A percentile compares a stretch with the other conserved stretches of the same genome.
Conservation (phyloP, 176 grass and related monocot species). For the Musa itinerans region DNA sequence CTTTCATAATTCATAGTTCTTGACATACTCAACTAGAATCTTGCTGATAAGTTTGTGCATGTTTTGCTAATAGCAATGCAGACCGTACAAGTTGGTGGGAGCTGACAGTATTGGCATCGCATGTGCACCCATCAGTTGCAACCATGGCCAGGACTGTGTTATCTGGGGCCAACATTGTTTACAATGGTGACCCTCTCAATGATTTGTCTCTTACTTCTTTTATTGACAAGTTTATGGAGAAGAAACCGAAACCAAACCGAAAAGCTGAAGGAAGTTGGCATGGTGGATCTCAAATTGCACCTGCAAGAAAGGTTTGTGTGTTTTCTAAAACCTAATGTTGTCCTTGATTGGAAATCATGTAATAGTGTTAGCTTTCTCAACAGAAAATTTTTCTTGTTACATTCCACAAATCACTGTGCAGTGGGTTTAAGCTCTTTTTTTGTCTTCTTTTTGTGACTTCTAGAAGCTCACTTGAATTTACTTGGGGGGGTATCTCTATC, state of each 20-base stretch:
- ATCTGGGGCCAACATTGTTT: constrained; percentile 81
- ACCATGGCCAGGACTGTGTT: constrained; percentile 81
- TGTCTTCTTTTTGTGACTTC: too few relatives aligned
- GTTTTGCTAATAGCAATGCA: constrained; percentile 53
- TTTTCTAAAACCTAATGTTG: neutral
- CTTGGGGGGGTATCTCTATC: too few relatives aligned
- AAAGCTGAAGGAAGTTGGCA: constrained; percentile 84
- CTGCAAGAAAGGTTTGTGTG: constrained; percentile 57
- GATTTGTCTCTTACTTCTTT: constrained; percentile 77
- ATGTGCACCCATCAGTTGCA: constrained; percentile 92
- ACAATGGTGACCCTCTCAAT: constrained; percentile 73
- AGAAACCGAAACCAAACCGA: constrained; percentile 73
- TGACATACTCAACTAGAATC: too few relatives aligned
- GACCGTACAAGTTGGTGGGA: constrained; percentile 82
- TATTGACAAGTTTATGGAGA: constrained; percentile 97
- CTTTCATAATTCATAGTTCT: too few relatives aligned
- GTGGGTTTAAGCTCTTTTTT: too few relatives aligned
- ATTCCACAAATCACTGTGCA: too few relatives aligned
- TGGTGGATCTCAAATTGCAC: constrained; percentile 89
- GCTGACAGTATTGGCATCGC: constrained; percentile 53
- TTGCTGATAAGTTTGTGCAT: constrained; percentile 11
- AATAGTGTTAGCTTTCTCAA: too few relatives aligned
- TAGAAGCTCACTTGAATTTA: too few relatives aligned
- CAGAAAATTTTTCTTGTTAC: too few relatives aligned
- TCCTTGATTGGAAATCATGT: too few relatives aligned